Evolutionary conservation across 2,329 filamentous ascomycete species (phyloP).

Genomic region (Neonectria faginata): DNA sequence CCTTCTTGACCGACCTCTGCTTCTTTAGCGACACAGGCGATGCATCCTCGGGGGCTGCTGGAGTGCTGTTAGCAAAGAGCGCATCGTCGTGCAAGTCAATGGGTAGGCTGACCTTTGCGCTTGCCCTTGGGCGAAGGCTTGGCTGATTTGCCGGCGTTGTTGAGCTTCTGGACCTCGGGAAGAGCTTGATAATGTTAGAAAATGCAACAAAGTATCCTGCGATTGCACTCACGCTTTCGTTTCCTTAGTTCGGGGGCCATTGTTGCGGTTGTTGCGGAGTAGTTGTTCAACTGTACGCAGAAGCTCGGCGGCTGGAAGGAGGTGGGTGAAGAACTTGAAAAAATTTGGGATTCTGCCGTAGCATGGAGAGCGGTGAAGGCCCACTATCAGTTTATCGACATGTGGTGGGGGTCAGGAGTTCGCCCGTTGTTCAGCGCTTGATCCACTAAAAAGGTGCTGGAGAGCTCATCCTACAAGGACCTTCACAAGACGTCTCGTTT

Average conservation of each 20-base stretch:
- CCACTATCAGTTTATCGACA: constrained; percentile 43
- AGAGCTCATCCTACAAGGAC: constrained; percentile 20
- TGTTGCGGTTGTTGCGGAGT: constrained; percentile 42
- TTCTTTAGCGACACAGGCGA: constrained; percentile 60
- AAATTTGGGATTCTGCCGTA: constrained; percentile 54
- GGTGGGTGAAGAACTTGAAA: constrained; percentile 41
- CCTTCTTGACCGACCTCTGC: constrained; percentile 55
- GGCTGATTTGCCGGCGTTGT: constrained; percentile 46
- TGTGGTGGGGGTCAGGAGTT: constrained; percentile 34
- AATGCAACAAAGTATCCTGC: neutral
- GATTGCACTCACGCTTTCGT: constrained; percentile 47
- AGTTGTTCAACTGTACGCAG: constrained; percentile 30
- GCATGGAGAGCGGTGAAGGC: constrained; percentile 48
- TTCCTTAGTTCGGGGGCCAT: constrained; percentile 62
- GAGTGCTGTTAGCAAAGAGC: constrained; percentile 41
- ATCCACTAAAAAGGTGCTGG: constrained; percentile 38
- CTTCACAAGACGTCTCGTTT: neutral
- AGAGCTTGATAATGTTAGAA: constrained; percentile 43
- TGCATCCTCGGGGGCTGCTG: constrained; percentile 57
- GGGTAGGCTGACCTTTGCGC: constrained; percentile 50
- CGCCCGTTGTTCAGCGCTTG: constrained; percentile 27
- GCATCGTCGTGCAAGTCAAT: constrained; percentile 1
- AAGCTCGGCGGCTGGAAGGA: constrained; percentile 30
- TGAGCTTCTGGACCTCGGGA: constrained; percentile 48
- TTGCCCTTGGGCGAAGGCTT: constrained; percentile 47